These are phyloP conservation scores for Scytalidium sp. DNA, from an alignment of 2,329 filamentous ascomycete genomes.

Conservation along the genomic window DNA sequence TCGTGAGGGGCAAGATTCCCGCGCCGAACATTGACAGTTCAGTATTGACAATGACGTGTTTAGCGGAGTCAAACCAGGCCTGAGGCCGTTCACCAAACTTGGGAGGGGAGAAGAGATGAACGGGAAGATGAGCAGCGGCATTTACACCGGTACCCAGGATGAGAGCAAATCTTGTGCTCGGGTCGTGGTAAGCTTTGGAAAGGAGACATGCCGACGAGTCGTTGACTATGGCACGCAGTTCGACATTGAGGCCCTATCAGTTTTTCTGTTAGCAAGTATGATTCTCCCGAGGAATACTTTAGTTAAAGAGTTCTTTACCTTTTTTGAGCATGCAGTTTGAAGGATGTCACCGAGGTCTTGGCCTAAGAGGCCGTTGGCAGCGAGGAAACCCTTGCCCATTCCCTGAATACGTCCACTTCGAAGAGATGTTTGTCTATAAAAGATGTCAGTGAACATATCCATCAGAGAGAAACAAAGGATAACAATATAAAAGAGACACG, in stretches of 20 bases:
- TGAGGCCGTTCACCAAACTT: conserved; percentile 57
- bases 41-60: conserved; percentile 64
- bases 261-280: conserved; percentile 1
- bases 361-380: conserved; percentile 54
- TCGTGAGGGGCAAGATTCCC: conserved; percentile 55
- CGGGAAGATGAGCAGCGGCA: conserved; percentile 61
- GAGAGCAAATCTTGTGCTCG: conserved; percentile 58
- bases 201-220: conserved; percentile 66
- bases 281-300: neutral
- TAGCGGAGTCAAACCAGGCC: conserved; percentile 55
- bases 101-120: conserved; percentile 47
- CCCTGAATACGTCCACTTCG: conserved; percentile 54
- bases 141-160: conserved; percentile 68
- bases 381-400: conserved; percentile 67
- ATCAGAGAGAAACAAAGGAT: neutral
- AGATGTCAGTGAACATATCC: conserved; percentile 21
- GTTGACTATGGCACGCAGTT: conserved; percentile 61
- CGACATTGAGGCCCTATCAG: conserved; percentile 47
- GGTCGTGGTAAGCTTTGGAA: conserved; percentile 58
- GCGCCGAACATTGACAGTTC: conserved; percentile 66
- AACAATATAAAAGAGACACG: conserved; percentile 25
- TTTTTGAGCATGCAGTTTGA: conserved; percentile 45
- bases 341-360: conserved; percentile 60
- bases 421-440: conserved; percentile 62
- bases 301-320: conserved; percentile 6